A percentile compares a stretch with the other conserved stretches of the same genome.
Evolutionary conservation across 768 basidiomycete genomes (phyloP).

Genomic region (Tylopilus felleus): DNA sequence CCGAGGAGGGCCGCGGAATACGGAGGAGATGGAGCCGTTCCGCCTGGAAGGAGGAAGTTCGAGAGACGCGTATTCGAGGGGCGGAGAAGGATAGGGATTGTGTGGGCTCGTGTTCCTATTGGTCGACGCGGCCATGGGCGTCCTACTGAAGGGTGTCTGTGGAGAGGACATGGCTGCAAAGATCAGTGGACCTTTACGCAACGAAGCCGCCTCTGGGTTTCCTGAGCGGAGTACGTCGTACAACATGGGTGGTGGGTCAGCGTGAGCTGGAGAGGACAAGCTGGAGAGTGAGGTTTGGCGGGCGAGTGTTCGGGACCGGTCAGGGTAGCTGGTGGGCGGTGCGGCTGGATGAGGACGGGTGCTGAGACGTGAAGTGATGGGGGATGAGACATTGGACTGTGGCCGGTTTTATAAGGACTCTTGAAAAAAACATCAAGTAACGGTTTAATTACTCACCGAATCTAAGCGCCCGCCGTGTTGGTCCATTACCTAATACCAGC

Average conservation of each 20-base stretch:
- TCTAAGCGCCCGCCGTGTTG: constrained; percentile 14
- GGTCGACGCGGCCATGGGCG: constrained; percentile 13
- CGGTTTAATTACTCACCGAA: constrained; percentile 1
- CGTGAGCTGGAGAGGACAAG: neutral
- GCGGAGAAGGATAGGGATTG: constrained; percentile 29
- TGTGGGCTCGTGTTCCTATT: neutral
- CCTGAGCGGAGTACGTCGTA: constrained; percentile 23
- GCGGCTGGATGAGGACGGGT: constrained; percentile 8
- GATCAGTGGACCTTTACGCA: constrained; percentile 56
- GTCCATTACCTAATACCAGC: constrained; percentile 30
- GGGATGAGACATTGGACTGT: constrained; percentile 11
- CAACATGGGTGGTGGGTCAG: constrained; percentile 14
- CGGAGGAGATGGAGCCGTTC: constrained; percentile 3
- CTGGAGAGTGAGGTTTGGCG: constrained; percentile 8
- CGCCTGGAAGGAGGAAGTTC: constrained; percentile 1
- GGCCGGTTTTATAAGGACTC: constrained; percentile 24
- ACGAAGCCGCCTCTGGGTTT: constrained; percentile 13
- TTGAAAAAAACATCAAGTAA: constrained; percentile 18
- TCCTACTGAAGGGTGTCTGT: constrained; percentile 12
- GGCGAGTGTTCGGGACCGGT: constrained; percentile 6
- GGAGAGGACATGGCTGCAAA: constrained; percentile 55
- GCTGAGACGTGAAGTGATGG: neutral
- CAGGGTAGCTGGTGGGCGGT: constrained; percentile 23
- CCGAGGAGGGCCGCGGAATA: neutral
- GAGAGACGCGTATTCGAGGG: constrained; percentile 16